Evolutionary conservation across 1,284 basidiomycete genomes (phyloP), one percentile per base, ranked within the genome.

Genomic region (Sanghuangporus sanghuang): DNA sequence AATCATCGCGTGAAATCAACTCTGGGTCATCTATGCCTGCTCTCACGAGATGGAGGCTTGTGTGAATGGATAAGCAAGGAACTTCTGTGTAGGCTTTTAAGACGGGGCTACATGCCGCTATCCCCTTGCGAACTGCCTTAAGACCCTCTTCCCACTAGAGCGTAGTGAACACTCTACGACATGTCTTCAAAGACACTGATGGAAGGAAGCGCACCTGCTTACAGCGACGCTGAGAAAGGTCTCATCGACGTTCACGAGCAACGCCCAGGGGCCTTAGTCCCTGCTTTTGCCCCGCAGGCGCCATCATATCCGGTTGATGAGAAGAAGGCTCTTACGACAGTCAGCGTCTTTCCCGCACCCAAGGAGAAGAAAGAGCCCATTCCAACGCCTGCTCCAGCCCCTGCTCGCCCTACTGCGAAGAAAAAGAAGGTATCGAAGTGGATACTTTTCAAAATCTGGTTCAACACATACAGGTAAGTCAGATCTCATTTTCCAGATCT

Each of bases 391-490:
- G 64, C 69, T n/a, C 40, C 69, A 8, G 58, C 68, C 8, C 69
- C 72, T 5, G 69, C 73, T 18, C 75, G 75, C 61, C 66, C 72
- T 3, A 63, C 71, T 8, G 54, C 67, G 21, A 72, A 72, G 66
- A 66, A 69, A 21, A 79, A 78, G 69, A 77, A 83, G 71, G 79
- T 79, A 32, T 82, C 85, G 1, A 80, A 78, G 64, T 86, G 84
- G 78, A 80, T 86, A 46, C 72, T 78, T 58, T 85, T 81, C 76
- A 77, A 75, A 49, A 72, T 89, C 35, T 89, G 87, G 85, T 90
- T 85, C 74, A 87, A 90, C 68, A 85, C 81, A 0, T 89, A 86
- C 73, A 79, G 87, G 82, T 88, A 67, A 2, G 68, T 32, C 59
- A 3, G 21, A 7, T 46, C 5, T 23, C 65, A 63, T 52, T 9